Base-by-base conservation (phyloP, 768 basidiomycete species). In the Hericium rajendrae region DNA sequence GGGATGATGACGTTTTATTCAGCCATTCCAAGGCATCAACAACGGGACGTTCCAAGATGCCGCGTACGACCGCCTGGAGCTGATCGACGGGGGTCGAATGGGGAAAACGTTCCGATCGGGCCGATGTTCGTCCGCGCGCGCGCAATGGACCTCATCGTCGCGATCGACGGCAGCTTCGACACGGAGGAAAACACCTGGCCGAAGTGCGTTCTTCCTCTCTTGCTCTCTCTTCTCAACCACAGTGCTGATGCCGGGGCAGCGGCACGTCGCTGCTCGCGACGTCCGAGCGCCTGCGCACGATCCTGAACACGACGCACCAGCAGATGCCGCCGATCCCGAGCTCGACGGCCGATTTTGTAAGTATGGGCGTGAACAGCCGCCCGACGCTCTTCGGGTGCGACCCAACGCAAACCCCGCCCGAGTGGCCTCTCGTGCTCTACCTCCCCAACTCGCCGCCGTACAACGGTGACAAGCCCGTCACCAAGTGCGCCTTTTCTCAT, bases 311-410 rank as follows among this genome's bases (percentile, higher is more conserved):
- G 2, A 76, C 82, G 0, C 83, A 85, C 65, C 81, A 84, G 59
- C 69, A 68, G 48, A 82, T 88, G 65, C 86, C 86, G 2, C 82
- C 84, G 3, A 78, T 86, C 38, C 86, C 86, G 15, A 64, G 70
- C 6, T 75, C 73, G 9, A 63, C 73, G 0, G 74, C 74, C 3
- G 75, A 74, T 12, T 89, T 87, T 67, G 65, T 85, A 38, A 67
- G 71, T 1, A 78, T 77, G 4, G 85, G 86, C 38, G 76, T 88
- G 1, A 88, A 84, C 64, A 72, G 71, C 48, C 79, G 84, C 26
- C 81, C 88, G 2, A 86, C 86, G 0, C 90, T 92, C 72, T 91
- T 90, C 71, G 91, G 90, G 3, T 91, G 90, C 66, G 71, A 85
- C 63, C 78, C 83, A 15, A 65, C 55, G 3, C 66, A 76, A 49